Evolutionary conservation across 2,329 filamentous ascomycete species (phyloP), one percentile per base, ranked within the genome.

Genomic region (Cercospora citrullina): DNA sequence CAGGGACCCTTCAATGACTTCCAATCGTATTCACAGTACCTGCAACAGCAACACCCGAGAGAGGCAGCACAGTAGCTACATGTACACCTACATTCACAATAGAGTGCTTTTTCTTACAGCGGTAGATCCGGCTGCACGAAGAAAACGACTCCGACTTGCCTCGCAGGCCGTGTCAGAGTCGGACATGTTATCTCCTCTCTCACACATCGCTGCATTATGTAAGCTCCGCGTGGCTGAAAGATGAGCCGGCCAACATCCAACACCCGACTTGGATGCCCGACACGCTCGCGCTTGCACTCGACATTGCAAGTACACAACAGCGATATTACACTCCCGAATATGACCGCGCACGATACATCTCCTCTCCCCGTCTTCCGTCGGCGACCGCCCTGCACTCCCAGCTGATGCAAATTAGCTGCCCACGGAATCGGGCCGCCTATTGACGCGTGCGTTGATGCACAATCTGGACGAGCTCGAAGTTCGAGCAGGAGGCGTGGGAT

Each of bases 371-470:
- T 55, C 48, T 28, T 26, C 12, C 48, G 48, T 26, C 48, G 23
- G 48, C 48, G 48, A 55, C 48, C 48, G 28, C 48, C 48, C 48
- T 55, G 48, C 48, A 26, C 12, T 23, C 8, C 14, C 48, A 55
- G 48, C 48, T 55, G 48, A 55, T 30, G 55, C 55, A 59, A 59
- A 59, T 59, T 59, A 59, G 28, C 8, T 36, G n/a, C 28, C 28
- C 55, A 14, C 30, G 16, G 55, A 31, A 30, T n/a, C 55, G 55
- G 55, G 30, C 55, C 55, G 31, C 28, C n/a, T 18, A 14, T 36
- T 59, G 55, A 59, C 55, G 55, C 55, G 55, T 59, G 55, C 55
- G 30, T 36, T 59, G 55, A 59, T 36, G 28, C 55, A 36, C 16
- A 30, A 21, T 59, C 55, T 28, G 26, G 30, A 31, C 28, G 55